Conservation (phyloP, 805 yeast species). For the Myxozyma geophila region DNA sequence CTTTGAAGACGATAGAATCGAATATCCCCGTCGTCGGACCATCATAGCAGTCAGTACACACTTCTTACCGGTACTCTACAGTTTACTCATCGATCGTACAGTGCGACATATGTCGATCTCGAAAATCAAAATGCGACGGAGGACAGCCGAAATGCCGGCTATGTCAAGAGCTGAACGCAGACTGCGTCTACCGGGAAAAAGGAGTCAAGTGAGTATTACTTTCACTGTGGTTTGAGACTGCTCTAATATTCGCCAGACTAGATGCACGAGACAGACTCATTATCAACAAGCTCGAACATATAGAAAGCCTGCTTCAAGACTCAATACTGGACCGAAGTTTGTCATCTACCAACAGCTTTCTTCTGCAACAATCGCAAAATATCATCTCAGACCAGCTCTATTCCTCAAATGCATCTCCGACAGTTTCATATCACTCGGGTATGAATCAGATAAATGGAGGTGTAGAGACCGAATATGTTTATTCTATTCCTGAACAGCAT, state of each 20-base stretch:
- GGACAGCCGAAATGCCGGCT: conserved; percentile 29
- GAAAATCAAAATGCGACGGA: conserved; percentile 33
- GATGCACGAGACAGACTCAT: conserved; percentile 28
- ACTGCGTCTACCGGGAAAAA: conserved; percentile 28
- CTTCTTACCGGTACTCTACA: background rate
- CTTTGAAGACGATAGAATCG: conserved; percentile 13
- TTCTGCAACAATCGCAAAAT: background rate
- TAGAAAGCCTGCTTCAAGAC: conserved; percentile 16
- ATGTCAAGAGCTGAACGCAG: conserved; percentile 29
- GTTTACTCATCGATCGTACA: background rate
- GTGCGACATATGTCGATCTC: conserved; percentile 30
- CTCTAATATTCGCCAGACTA: conserved; percentile 10
- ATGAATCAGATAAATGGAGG: background rate
- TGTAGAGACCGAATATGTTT: conserved; percentile 14
- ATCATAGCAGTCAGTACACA: conserved; percentile 22
- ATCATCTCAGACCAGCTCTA: background rate
- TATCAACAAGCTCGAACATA: conserved; percentile 19
- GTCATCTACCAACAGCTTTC: no score
- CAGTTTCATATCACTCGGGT: background rate
- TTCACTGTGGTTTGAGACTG: background rate
- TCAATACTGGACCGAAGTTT: background rate
- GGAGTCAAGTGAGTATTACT: conserved; percentile 19
- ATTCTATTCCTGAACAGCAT: conserved; percentile 30
- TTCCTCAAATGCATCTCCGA: conserved; percentile 11
- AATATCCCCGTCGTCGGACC: conserved; percentile 28